Conservation (phyloP, 768 basidiomycete species). For the Naganishia kalamii region DNA sequence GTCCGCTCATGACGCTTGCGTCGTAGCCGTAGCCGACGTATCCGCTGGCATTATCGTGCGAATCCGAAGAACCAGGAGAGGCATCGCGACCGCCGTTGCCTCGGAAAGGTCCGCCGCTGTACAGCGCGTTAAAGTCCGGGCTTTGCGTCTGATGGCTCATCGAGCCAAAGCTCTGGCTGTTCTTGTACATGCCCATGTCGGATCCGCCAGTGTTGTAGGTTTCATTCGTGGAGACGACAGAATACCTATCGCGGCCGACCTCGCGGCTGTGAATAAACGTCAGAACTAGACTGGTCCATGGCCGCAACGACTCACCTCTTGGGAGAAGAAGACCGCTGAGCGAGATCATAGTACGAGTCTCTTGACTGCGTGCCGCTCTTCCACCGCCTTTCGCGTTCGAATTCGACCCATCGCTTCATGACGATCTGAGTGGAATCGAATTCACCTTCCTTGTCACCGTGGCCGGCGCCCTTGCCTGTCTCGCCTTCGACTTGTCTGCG, state of each 20-base stretch:
- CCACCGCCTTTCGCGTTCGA: constrained; percentile 91
- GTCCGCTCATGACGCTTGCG: constrained; percentile 11
- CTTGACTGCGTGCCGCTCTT: constrained; percentile 76
- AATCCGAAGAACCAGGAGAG: constrained; percentile 41
- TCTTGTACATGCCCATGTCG: constrained; percentile 36
- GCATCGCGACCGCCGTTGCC: constrained; percentile 44
- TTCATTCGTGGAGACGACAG: constrained; percentile 70
- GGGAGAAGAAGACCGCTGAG: constrained; percentile 49
- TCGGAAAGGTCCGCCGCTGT: constrained; percentile 39
- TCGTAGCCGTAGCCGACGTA: constrained; percentile 7
- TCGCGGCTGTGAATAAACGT: constrained; percentile 15
- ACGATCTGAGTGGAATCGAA: constrained; percentile 95
- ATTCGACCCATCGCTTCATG: constrained; percentile 99
- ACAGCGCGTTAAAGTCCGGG: constrained; percentile 42
- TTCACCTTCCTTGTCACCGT: constrained; percentile 92
- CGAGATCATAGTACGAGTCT: constrained; percentile 62
- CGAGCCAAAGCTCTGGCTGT: constrained; percentile 36
- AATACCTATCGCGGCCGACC: constrained; percentile 56
- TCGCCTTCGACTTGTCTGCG: constrained; percentile 70
- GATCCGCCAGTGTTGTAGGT: constrained; percentile 49
- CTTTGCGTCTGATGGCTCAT: constrained; percentile 48
- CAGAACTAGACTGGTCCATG: background rate
- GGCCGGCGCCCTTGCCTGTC: constrained; percentile 66
- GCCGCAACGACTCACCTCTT: constrained; percentile 53
- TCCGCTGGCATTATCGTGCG: constrained; percentile 28